phyloP scores from a whole-genome alignment of 305 asterid species.

The Striga hermonthica region DNA sequence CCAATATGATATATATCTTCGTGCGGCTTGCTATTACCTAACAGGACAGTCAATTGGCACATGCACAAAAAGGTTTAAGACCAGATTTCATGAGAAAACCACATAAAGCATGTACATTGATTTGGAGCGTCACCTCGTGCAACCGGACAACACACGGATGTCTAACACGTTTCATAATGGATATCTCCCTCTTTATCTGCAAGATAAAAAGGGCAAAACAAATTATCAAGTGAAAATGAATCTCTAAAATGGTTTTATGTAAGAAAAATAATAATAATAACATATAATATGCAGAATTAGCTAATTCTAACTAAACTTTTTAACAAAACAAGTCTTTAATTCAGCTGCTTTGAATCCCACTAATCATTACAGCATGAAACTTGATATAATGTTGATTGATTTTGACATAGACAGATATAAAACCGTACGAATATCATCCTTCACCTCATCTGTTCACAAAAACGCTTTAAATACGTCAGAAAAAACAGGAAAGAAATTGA shows the following conservation, averaged over 20 bases:
- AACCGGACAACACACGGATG: constrained; percentile 91
- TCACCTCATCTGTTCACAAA: constrained; percentile 6
- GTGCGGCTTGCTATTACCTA: constrained; percentile 97
- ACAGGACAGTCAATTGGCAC: constrained; percentile 22
- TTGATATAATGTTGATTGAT: not conserved
- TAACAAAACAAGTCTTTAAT: not conserved
- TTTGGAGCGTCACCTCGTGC: constrained; percentile 67
- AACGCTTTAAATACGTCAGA: not conserved
- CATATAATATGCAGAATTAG: not conserved
- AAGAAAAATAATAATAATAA: not conserved
- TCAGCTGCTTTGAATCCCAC: not conserved
- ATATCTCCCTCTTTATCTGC: constrained; percentile 97
- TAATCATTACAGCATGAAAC: constrained; percentile 10
- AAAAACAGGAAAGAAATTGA: constrained; percentile 12
- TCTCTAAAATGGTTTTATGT: constrained; percentile 4
- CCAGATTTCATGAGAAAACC: constrained; percentile 6
- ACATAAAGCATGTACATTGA: constrained; percentile 25
- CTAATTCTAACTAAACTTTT: not conserved
- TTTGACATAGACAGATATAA: constrained; percentile 2
- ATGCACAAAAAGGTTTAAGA: constrained; percentile 19
- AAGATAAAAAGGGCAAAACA: constrained; percentile 33
- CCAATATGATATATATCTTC: constrained; percentile 93
- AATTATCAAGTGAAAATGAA: constrained; percentile 15
- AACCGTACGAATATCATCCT: constrained; percentile 10
- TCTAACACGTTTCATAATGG: constrained; percentile 94